These are phyloP conservation scores for Sporothrix euskadiensis DNA, from an alignment of 2,329 filamentous ascomycete species.

Conservation along the genomic window DNA sequence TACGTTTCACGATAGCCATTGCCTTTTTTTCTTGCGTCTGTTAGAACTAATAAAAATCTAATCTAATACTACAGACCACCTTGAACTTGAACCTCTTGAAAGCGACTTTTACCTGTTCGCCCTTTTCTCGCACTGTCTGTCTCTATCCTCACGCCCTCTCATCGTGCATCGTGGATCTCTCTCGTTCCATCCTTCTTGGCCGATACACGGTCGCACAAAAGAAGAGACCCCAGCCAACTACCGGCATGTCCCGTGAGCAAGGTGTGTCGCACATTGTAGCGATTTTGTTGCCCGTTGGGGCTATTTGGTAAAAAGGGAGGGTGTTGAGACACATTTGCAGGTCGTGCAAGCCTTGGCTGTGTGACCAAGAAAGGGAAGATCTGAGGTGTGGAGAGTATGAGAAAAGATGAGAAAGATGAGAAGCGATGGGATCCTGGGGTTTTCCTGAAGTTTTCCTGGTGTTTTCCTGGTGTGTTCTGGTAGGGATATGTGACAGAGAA, in stretches of 20 bases:
- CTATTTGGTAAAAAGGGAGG: background rate
- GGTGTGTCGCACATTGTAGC: background rate
- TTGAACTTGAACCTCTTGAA: background rate
- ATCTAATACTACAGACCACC: background rate
- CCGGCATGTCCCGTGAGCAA: background rate
- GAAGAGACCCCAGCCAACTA: background rate
- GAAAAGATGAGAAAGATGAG: background rate
- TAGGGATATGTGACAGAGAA: background rate
- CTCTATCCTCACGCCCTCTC: background rate
- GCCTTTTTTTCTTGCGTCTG: background rate
- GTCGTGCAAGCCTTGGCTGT: slow-evolving; percentile 11
- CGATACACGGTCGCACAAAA: background rate
- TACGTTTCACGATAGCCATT: slow-evolving; percentile 14
- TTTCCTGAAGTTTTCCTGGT: too few relatives aligned
- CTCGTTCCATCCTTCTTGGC: background rate
- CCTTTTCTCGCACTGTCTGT: slow-evolving; percentile 15
- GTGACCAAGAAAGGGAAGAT: background rate
- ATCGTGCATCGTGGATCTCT: background rate
- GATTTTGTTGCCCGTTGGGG: background rate
- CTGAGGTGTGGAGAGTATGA: background rate
- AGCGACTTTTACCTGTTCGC: background rate
- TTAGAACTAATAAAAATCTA: background rate
- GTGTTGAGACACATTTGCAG: slow-evolving; percentile 1
- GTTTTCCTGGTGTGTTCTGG: background rate
- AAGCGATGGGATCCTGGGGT: background rate